Conservation (phyloP, 2,329 filamentous ascomycete species). For the Fusarium sulawesiense region DNA sequence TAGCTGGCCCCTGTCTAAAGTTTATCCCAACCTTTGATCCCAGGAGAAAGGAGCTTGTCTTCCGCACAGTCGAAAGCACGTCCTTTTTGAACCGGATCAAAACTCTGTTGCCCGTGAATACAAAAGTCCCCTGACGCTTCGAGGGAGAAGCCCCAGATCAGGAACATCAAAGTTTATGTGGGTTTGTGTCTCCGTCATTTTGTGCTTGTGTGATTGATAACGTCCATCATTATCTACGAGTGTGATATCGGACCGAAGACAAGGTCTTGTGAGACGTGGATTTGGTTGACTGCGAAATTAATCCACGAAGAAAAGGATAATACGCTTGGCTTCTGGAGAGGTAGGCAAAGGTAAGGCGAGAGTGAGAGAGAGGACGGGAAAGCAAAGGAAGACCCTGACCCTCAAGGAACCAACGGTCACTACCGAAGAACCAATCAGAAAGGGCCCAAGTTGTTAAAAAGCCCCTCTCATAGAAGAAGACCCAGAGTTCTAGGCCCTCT, state of each 20-base stretch:
- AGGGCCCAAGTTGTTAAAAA: background rate
- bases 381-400: conserved; percentile 20
- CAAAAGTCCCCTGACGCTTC: background rate
- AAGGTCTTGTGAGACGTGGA: conserved; percentile 21
- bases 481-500: conserved; percentile 36
- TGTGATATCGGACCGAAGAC: conserved; percentile 37
- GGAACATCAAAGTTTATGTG: conserved; percentile 15
- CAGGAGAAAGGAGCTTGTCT: background rate
- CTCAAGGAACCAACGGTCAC: conserved; percentile 15
- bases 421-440: conserved; percentile 33
- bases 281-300: conserved; percentile 17
- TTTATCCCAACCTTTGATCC: background rate
- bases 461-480: conserved; percentile 18
- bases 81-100: background rate
- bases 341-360: background rate
- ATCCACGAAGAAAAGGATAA: background rate
- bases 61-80: conserved; percentile 4
- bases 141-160: background rate
- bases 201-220: conserved; percentile 27
- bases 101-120: conserved; percentile 9
- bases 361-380: conserved; percentile 8
- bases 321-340: background rate
- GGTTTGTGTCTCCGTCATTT: background rate
- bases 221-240: conserved; percentile 29
- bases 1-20: conserved; percentile 6